Evolutionary conservation across 2,329 filamentous ascomycete species (phyloP), one percentile per base, ranked within the genome.

Genomic region (Metarhizium brunneum): DNA sequence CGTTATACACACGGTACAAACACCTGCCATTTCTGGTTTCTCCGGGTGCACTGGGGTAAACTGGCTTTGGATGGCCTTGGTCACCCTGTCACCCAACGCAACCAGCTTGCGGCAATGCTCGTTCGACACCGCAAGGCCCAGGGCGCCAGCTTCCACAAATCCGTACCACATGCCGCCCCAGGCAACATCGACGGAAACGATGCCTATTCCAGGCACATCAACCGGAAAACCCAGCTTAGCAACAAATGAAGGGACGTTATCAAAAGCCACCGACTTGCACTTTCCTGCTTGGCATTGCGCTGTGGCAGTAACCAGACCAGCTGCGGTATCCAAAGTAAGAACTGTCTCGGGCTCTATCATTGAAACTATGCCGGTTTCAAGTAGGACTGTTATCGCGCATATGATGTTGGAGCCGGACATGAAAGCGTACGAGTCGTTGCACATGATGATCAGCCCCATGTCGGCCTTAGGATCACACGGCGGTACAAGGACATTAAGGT

Each of bases 121-220:
- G 47, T 67, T 67, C 20, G 66, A 60, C 18, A 77, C 62, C 7
- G 55, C 55, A 6, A 76, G 55, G 0, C 71, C 70, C 2, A 75
- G 57, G 0, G 69, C 67, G 1, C 62, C 62, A 0, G 68, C 71
- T 52, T 76, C 71, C 0, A 76, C 72, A 8, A 78, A 51, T 2
- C 64, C 71, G 54, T 73, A 78, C 58, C 70, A 68, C 74, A 75
- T 76, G 1, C 75, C 75, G 6, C 75, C 75, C 64, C 70, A 77
- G 14, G 72, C 75, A 50, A 78, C 65, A 54, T 78, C 74, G 2
- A 76, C 71, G 0, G 53, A 58, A 2, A 77, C 59, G 4, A 55
- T 63, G 0, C 74, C 75, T 0, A 78, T 20, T 0, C 69, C 75
- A 0, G 71, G 72, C 0, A 77, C 72, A 0, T 69, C 56, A 14